These are phyloP conservation scores for Didymellaceae sp. DNA, from an alignment of 2,329 filamentous ascomycete species.

Conservation along the genomic window DNA sequence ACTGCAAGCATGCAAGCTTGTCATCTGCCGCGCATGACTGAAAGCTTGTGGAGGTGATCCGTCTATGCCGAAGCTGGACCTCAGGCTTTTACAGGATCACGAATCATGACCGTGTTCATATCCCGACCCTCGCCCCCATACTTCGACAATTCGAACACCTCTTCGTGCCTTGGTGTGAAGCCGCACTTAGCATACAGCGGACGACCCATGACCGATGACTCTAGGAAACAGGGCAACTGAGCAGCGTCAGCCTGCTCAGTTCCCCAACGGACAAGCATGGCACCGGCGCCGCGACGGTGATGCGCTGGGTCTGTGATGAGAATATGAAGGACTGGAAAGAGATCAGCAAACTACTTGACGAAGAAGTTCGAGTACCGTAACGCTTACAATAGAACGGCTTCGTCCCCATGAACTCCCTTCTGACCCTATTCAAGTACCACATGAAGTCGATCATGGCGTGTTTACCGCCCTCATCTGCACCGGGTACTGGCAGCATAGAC, in stretches of 20 bases:
- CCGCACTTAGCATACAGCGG: slow-evolving; percentile 49
- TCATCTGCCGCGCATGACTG: background rate
- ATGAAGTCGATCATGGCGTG: slow-evolving; percentile 39
- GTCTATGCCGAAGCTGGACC: too few relatives aligned
- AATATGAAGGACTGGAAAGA: slow-evolving; percentile 36
- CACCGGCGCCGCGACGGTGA: slow-evolving; percentile 52
- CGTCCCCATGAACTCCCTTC: slow-evolving; percentile 41
- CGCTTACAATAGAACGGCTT: slow-evolving; percentile 46
- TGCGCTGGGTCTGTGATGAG: slow-evolving; percentile 48
- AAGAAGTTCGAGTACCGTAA: background rate
- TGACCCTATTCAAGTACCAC: slow-evolving; percentile 30
- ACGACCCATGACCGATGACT: slow-evolving; percentile 49
- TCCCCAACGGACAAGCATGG: slow-evolving; percentile 50
- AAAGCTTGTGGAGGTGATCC: too few relatives aligned
- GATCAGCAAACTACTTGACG: background rate
- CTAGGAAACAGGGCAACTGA: slow-evolving; percentile 51
- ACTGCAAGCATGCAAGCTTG: background rate
- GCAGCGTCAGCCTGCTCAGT: slow-evolving; percentile 49
- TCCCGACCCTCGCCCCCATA: slow-evolving; percentile 41
- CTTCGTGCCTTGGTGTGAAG: slow-evolving; percentile 31
- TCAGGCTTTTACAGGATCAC: slow-evolving; percentile 21
- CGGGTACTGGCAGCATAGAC: slow-evolving; percentile 35
- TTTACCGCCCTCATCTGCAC: slow-evolving; percentile 32
- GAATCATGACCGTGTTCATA: slow-evolving; percentile 39
- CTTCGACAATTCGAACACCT: slow-evolving; percentile 34